These are phyloP conservation scores for Termitomyces sp. DNA, from an alignment of 768 basidiomycete species.

Conservation along the genomic window DNA sequence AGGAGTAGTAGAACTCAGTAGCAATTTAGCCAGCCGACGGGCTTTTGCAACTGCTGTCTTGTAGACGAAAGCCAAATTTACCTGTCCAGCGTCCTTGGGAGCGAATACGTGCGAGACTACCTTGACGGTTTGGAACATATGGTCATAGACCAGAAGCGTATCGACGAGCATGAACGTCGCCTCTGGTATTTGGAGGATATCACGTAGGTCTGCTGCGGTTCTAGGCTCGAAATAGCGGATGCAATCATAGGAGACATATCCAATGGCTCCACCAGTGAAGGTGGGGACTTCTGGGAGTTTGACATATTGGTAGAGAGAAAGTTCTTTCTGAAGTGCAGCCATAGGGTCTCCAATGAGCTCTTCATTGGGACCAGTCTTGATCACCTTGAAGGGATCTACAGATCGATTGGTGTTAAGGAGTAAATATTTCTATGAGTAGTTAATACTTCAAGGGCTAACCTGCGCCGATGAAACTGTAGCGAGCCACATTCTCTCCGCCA, in stretches of 20 bases:
- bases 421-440: not conserved
- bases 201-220: constrained; percentile 72
- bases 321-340: constrained; percentile 77
- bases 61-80: constrained; percentile 82
- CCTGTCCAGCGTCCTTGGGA: constrained; percentile 63
- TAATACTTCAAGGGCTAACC: constrained; percentile 46
- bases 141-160: constrained; percentile 94
- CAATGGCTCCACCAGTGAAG: constrained; percentile 96
- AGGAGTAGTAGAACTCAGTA: constrained; percentile 51
- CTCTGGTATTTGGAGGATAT: constrained; percentile 88
- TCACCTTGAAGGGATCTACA: constrained; percentile 88
- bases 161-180: constrained; percentile 96
- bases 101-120: constrained; percentile 95
- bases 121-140: constrained; percentile 92
- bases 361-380: constrained; percentile 85
- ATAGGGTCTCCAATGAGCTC: constrained; percentile 88
- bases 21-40: constrained; percentile 71
- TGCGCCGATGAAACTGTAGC: constrained; percentile 96
- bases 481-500: constrained; percentile 85
- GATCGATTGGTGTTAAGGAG: constrained; percentile 1
- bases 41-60: constrained; percentile 83
- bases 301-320: constrained; percentile 84
- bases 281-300: constrained; percentile 90
- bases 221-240: constrained; percentile 96
- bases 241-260: constrained; percentile 96